These are phyloP conservation scores for Telfairia occidentalis DNA, from an alignment of 331 rosid species.

Conservation along the genomic window DNA sequence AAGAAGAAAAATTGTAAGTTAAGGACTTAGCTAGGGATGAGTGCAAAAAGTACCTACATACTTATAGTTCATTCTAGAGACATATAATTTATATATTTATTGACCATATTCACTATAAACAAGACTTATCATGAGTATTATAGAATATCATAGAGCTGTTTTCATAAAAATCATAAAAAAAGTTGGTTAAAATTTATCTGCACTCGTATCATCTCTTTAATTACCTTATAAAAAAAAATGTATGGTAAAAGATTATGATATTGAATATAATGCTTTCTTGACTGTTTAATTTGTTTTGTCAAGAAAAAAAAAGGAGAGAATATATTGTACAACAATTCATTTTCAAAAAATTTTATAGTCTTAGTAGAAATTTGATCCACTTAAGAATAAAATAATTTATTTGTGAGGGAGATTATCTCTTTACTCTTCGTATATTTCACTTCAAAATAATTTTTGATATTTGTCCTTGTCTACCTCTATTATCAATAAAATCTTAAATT, in stretches of 20 bases:
- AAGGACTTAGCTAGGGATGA: not conserved
- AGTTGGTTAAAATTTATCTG: not conserved
- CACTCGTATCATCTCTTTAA: not conserved
- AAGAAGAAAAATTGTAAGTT: not conserved
- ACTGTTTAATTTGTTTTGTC: too few species aligned
- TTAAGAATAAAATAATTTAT: not conserved
- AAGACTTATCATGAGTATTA: not conserved
- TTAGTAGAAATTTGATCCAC: not conserved
- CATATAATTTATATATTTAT: too few species aligned
- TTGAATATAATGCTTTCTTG: too few species aligned
- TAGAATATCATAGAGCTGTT: not conserved
- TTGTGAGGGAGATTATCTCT: not conserved
- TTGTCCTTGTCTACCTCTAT: not conserved
- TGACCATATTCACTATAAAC: not conserved
- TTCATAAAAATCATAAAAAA: not conserved
- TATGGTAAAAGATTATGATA: too few species aligned
- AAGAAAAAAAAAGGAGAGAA: too few species aligned
- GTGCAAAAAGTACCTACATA: not conserved
- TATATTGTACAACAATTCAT: not conserved
- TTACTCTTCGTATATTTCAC: not conserved
- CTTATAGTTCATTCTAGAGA: not conserved
- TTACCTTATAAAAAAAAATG: too few species aligned
- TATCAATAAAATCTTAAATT: not conserved
- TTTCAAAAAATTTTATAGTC: too few species aligned
- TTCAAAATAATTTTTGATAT: not conserved